phyloP scores from a whole-genome alignment of 2,329 filamentous ascomycete genomes.

The Talaromyces verruculosus region DNA sequence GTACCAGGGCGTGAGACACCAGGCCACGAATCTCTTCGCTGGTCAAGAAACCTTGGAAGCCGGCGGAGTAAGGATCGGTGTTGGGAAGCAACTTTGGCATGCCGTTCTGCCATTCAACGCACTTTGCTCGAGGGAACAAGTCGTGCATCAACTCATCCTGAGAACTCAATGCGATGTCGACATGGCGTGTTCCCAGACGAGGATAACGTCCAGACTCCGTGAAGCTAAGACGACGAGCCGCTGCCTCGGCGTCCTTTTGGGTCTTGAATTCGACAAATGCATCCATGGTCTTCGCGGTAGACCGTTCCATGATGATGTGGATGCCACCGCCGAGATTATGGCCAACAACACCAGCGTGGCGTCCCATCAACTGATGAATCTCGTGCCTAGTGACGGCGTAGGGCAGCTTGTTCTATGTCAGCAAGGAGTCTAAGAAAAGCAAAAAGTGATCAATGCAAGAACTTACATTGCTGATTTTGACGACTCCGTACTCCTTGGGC shows the following conservation, averaged over 20 bases:
- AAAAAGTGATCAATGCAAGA: not conserved
- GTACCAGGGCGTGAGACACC: conserved; percentile 50
- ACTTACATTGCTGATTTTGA: conserved; percentile 42
- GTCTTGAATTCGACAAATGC: conserved; percentile 51
- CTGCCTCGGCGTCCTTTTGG: conserved; percentile 39
- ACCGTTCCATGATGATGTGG: conserved; percentile 60
- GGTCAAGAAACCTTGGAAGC: conserved; percentile 54
- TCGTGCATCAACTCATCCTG: conserved; percentile 53
- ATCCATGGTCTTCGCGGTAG: conserved; percentile 58
- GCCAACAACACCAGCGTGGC: conserved; percentile 41
- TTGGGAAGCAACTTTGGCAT: conserved; percentile 36
- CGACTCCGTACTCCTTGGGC: conserved; percentile 30
- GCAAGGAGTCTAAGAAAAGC: not conserved
- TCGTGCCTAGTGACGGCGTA: conserved; percentile 53
- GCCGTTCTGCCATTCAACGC: conserved; percentile 47
- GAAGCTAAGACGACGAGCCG: conserved; percentile 38
- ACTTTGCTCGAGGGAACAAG: conserved; percentile 54
- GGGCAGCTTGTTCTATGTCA: conserved; percentile 44
- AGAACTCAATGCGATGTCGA: conserved; percentile 48
- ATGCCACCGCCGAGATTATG: conserved; percentile 45
- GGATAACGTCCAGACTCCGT: conserved; percentile 40
- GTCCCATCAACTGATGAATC: conserved; percentile 49
- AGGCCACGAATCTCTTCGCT: conserved; percentile 51
- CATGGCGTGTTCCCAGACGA: conserved; percentile 50
- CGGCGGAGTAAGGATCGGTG: conserved; percentile 47